phyloP scores from a whole-genome alignment of 768 basidiomycete species.

The Macrolepiota albuminosa region DNA sequence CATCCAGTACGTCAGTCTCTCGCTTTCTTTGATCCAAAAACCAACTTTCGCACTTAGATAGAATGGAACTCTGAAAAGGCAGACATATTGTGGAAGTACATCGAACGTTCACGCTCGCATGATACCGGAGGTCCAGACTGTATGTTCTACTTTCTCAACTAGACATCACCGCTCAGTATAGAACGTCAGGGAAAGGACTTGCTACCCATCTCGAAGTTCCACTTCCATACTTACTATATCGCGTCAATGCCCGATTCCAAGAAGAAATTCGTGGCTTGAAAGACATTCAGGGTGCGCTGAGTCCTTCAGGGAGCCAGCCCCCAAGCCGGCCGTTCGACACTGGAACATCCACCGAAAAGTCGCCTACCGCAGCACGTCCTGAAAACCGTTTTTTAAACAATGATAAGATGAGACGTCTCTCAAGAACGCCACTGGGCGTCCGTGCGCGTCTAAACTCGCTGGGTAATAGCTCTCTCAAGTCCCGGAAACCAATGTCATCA shows the following conservation, averaged over 20 bases:
- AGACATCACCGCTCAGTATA: neutral
- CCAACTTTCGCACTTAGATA: conserved; percentile 44
- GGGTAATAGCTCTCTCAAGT: conserved; percentile 45
- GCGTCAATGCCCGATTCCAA: conserved; percentile 80
- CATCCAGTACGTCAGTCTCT: conserved; percentile 49
- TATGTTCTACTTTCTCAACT: conserved; percentile 31
- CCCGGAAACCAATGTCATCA: conserved; percentile 59
- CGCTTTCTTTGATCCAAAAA: neutral
- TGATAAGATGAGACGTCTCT: conserved; percentile 36
- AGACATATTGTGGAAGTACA: conserved; percentile 82
- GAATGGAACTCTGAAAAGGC: conserved; percentile 86
- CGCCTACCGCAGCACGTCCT: conserved; percentile 23
- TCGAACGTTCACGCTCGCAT: conserved; percentile 68
- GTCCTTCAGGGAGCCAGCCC: conserved; percentile 37
- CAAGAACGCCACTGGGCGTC: conserved; percentile 52
- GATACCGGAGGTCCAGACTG: conserved; percentile 78
- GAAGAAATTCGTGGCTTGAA: conserved; percentile 79
- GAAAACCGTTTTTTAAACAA: conserved; percentile 29
- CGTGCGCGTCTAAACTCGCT: conserved; percentile 71
- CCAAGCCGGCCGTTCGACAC: conserved; percentile 26
- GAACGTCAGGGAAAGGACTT: conserved; percentile 69
- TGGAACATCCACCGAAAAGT: conserved; percentile 19
- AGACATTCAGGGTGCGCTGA: conserved; percentile 61
- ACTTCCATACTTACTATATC: conserved; percentile 78
- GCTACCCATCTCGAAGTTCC: conserved; percentile 78